Conservation (phyloP, 2,329 filamentous ascomycete species). For the Aspergillus ibericus region DNA sequence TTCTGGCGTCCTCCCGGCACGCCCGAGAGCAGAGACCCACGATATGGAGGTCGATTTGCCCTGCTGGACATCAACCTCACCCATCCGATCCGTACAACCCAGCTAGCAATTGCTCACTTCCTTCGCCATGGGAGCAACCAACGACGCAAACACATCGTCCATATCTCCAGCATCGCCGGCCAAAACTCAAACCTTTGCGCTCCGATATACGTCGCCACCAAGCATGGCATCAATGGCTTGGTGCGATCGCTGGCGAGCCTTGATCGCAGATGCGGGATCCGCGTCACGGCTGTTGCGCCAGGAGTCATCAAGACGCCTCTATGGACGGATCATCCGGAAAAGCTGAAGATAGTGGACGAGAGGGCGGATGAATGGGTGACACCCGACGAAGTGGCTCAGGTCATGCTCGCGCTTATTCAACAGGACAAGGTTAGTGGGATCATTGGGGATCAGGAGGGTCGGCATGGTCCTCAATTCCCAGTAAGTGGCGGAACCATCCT, state of each 20-base stretch:
- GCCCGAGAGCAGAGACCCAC: constrained; percentile 43
- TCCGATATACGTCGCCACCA: constrained; percentile 52
- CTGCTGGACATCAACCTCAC: constrained; percentile 53
- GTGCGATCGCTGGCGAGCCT: constrained; percentile 53
- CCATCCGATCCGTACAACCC: constrained; percentile 54
- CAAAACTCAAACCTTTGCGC: constrained; percentile 40
- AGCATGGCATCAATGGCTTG: constrained; percentile 51
- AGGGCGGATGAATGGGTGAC: constrained; percentile 57
- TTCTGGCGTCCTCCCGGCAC: constrained; percentile 53
- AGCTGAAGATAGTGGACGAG: constrained; percentile 53
- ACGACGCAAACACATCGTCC: constrained; percentile 46
- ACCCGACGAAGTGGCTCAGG: constrained; percentile 60
- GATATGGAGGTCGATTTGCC: constrained; percentile 44
- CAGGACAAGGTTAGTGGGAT: constrained; percentile 45
- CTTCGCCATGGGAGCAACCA: constrained; percentile 32
- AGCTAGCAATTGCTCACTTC: constrained; percentile 53
- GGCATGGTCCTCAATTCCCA: constrained; percentile 27
- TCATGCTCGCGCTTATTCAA: constrained; percentile 58
- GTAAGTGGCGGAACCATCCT: constrained; percentile 54
- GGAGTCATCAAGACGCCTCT: constrained; percentile 62
- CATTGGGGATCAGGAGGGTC: constrained; percentile 34
- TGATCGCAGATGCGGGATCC: constrained; percentile 52
- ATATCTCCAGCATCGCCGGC: constrained; percentile 52
- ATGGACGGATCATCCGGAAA: constrained; percentile 63
- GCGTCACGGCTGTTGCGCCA: constrained; percentile 61